A percentile compares a stretch with the other conserved stretches of the same genome.
These are phyloP conservation scores for Cydonia oblonga DNA, from an alignment of 331 rosid species.

Conservation along the genomic window DNA sequence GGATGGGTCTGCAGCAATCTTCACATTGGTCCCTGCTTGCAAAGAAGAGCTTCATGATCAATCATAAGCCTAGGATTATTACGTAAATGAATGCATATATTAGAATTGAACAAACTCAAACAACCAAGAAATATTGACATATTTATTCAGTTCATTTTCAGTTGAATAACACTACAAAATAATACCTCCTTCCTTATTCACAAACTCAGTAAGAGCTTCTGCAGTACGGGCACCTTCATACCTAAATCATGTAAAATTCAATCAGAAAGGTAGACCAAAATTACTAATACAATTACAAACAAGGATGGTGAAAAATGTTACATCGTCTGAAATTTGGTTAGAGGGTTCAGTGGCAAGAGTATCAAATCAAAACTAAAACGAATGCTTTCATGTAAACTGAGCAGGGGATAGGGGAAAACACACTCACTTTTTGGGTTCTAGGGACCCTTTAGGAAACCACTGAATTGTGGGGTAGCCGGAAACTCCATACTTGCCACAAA, in stretches of 20 bases:
- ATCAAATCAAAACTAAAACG: neutral
- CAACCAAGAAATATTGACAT: neutral
- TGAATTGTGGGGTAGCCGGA: slow-evolving; percentile 80
- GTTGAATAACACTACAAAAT: neutral
- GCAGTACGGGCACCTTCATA: slow-evolving; percentile 69
- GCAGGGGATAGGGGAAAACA: neutral
- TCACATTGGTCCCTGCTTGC: slow-evolving; percentile 73
- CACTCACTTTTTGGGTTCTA: slow-evolving; percentile 69
- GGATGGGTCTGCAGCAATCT: slow-evolving; percentile 54
- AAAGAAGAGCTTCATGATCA: slow-evolving; percentile 8
- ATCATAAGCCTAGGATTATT: neutral
- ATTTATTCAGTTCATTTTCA: neutral
- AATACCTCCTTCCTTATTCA: slow-evolving; percentile 66
- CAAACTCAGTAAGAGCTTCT: slow-evolving; percentile 66
- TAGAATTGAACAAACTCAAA: neutral
- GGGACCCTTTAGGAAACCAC: slow-evolving; percentile 81
- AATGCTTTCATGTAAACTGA: neutral
- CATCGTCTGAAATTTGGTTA: neutral
- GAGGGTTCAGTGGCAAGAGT: neutral
- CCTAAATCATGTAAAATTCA: slow-evolving; percentile 27
- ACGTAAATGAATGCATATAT: neutral
- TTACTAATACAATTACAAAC: neutral
- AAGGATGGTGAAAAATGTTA: neutral
- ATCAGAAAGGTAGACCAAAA: neutral
- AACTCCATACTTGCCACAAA: slow-evolving; percentile 68